phyloP scores from a whole-genome alignment of 176 grass and related monocot species.

The Rhynchospora breviuscula region DNA sequence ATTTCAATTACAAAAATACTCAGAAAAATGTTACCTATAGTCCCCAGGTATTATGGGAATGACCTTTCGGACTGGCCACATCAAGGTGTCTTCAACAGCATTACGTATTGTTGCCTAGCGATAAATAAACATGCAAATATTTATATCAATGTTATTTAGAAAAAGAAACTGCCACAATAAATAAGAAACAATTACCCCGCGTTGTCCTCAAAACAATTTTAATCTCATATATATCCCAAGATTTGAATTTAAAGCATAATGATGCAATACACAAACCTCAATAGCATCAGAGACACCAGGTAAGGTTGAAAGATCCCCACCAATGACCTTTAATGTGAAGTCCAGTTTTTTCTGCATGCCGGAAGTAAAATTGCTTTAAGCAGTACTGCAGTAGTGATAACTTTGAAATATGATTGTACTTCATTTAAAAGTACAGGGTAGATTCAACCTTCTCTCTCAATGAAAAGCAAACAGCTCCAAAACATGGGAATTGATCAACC shows the following conservation, averaged over 20 bases:
- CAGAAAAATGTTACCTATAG: slow-evolving; percentile 60
- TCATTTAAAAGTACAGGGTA: neutral
- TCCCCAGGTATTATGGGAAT: slow-evolving; percentile 96
- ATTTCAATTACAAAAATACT: neutral
- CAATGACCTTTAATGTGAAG: slow-evolving; percentile 86
- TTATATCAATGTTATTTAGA: slow-evolving; percentile 16
- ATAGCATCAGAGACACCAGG: slow-evolving; percentile 95
- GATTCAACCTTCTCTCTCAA: slow-evolving; percentile 75
- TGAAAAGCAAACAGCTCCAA: slow-evolving; percentile 94
- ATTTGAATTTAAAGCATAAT: neutral
- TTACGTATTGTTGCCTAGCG: slow-evolving; percentile 75
- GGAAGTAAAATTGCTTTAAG: slow-evolving; percentile 2
- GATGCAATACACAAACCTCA: slow-evolving; percentile 38
- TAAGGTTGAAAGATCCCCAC: slow-evolving; percentile 79
- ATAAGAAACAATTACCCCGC: neutral
- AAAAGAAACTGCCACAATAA: neutral
- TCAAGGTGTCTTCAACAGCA: slow-evolving; percentile 93
- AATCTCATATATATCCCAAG: neutral
- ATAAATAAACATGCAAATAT: slow-evolving; percentile 22
- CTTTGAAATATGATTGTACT: neutral
- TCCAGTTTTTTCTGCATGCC: slow-evolving; percentile 87
- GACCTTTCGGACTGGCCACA: slow-evolving; percentile 91
- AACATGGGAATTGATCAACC: slow-evolving; percentile 77
- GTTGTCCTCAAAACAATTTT: neutral
- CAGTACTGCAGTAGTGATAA: neutral